Evolutionary conservation across 208 protist species (phyloP).

Genomic region (Leptomonas seymouri): DNA sequence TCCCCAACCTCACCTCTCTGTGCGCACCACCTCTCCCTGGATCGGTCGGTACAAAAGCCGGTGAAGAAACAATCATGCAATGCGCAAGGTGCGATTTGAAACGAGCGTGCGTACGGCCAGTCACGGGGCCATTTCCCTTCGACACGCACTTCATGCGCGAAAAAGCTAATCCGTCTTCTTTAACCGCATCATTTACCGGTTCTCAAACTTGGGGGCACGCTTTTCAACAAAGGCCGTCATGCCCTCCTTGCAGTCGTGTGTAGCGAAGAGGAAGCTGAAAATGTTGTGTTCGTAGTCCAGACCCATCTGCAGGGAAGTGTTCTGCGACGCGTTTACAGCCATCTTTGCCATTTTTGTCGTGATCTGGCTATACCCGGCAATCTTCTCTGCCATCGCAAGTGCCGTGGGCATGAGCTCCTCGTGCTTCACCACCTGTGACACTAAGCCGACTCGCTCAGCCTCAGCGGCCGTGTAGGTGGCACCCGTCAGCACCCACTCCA

Average conservation of each 20-base stretch:
- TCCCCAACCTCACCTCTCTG: no score
- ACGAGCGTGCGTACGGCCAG: no score
- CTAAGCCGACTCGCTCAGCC: conserved; percentile 80
- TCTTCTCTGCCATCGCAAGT: conserved; percentile 68
- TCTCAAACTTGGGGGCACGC: conserved; percentile 83
- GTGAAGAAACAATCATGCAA: no score
- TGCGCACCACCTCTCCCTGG: no score
- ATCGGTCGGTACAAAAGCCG: no score
- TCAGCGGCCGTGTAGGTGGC: conserved; percentile 74
- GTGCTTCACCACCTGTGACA: conserved; percentile 86
- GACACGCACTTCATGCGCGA: neutral
- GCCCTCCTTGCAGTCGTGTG: conserved; percentile 92
- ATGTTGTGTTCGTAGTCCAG: conserved; percentile 83
- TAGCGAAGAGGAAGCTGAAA: conserved; percentile 93
- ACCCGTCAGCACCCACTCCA: conserved; percentile 93
- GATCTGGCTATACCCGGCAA: conserved; percentile 80
- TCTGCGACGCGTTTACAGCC: conserved; percentile 84
- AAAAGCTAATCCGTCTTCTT: neutral
- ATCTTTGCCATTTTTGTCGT: conserved; percentile 88
- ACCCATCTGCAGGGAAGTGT: conserved; percentile 75
- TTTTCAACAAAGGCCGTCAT: conserved; percentile 94
- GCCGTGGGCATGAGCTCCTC: conserved; percentile 69
- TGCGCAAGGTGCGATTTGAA: no score
- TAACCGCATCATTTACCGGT: conserved; percentile 48
- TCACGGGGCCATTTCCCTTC: neutral